These are phyloP conservation scores for Stevia rebaudiana DNA, from an alignment of 140 eudicot species.

Conservation along the genomic window DNA sequence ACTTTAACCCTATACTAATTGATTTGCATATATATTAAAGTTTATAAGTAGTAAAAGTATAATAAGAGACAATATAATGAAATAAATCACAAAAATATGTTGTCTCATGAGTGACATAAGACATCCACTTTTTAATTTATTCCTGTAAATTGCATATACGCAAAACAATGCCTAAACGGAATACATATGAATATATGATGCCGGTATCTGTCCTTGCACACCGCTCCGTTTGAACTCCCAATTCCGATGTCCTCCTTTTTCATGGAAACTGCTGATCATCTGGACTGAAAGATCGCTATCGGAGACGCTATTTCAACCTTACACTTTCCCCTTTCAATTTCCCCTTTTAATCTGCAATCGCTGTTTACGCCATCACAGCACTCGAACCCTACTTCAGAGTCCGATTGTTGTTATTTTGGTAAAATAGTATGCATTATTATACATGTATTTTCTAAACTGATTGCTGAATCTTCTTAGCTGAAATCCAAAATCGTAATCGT, in stretches of 20 bases:
- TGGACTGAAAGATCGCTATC: slow-evolving; percentile 10
- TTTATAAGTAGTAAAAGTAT: too few species aligned
- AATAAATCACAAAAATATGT: too few species aligned
- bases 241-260: neutral
- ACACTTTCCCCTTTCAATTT: neutral
- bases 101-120: too few species aligned
- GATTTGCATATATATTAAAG: too few species aligned
- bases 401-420: slow-evolving; percentile 2
- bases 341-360: neutral
- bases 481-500: neutral
- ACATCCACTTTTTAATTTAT: neutral
- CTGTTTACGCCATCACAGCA: slow-evolving; percentile 1
- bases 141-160: neutral
- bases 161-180: slow-evolving; percentile 14
- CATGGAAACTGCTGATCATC: slow-evolving; percentile 14
- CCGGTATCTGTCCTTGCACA: slow-evolving; percentile 3
- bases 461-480: neutral
- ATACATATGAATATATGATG: neutral
- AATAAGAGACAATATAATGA: too few species aligned
- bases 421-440: neutral
- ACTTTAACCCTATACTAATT: too few species aligned
- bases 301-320: slow-evolving; percentile 10
- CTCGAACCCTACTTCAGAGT: slow-evolving; percentile 18
- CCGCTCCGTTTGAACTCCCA: slow-evolving; percentile 21
- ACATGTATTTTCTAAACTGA: neutral